Evolutionary conservation across 768 basidiomycete species (phyloP).

Genomic region (Russula dissimulans): DNA sequence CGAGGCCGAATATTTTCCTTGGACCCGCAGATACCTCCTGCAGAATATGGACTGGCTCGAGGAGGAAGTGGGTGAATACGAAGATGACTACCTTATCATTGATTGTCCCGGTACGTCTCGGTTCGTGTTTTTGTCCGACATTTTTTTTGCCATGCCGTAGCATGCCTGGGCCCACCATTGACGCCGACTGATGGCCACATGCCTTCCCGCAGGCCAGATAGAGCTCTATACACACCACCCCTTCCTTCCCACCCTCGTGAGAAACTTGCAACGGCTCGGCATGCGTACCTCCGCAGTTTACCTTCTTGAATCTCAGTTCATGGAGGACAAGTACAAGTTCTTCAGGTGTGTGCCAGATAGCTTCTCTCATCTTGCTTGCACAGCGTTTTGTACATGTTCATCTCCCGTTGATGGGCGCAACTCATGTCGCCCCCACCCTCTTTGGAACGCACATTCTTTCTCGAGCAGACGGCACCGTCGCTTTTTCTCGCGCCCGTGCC

Average conservation of each 20-base stretch:
- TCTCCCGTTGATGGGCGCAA: neutral
- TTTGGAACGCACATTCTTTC: neutral
- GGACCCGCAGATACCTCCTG: conserved; percentile 66
- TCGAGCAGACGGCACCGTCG: neutral
- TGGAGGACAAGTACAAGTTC: conserved; percentile 99
- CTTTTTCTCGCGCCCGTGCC: neutral
- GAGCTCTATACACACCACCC: conserved; percentile 98
- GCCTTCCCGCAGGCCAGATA: conserved; percentile 66
- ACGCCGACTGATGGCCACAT: neutral
- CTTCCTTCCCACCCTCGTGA: conserved; percentile 85
- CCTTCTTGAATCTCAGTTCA: conserved; percentile 96
- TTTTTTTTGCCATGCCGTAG: conserved; percentile 2
- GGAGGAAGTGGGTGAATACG: conserved; percentile 89
- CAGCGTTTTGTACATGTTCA: conserved; percentile 5
- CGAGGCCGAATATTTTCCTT: neutral
- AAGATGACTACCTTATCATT: conserved; percentile 90
- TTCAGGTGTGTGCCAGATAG: conserved; percentile 57
- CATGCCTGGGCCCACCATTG: neutral
- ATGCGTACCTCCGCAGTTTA: conserved; percentile 86
- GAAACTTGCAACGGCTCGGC: conserved; percentile 61
- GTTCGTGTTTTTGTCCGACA: neutral
- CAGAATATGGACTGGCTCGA: conserved; percentile 99
- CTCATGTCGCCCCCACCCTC: neutral
- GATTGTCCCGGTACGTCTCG: conserved; percentile 71
- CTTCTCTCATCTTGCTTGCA: conserved; percentile 1